These are phyloP conservation scores for Stephanocyclus meneghinianus DNA, from an alignment of 352 stramenopile species.

Conservation along the genomic window DNA sequence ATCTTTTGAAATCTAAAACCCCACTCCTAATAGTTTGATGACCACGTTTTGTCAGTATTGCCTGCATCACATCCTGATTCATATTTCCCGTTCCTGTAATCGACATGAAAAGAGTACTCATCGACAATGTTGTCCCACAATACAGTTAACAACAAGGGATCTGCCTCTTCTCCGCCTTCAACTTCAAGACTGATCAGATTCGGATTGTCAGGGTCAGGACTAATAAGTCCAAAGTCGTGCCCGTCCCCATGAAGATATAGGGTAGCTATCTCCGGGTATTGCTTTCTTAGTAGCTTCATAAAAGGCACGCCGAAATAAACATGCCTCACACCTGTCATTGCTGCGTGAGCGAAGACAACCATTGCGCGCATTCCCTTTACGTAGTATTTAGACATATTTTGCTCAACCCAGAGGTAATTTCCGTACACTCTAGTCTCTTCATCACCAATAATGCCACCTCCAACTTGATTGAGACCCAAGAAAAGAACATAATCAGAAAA, in stretches of 20 bases:
- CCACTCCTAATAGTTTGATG: conserved; percentile 23
- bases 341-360: conserved; percentile 33
- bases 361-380: conserved; percentile 13
- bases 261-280: conserved; percentile 16
- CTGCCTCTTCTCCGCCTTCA: conserved; percentile 24
- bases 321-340: conserved; percentile 7
- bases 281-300: conserved; percentile 15
- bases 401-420: conserved; percentile 34
- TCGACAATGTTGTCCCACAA: conserved; percentile 11
- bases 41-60: conserved; percentile 39
- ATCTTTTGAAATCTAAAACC: not conserved
- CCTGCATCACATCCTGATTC: conserved; percentile 12
- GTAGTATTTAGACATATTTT: conserved; percentile 34
- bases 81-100: conserved; percentile 22
- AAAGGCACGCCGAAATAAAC: conserved; percentile 30
- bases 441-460: conserved; percentile 22
- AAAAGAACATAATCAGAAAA: conserved; percentile 22
- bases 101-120: conserved; percentile 20
- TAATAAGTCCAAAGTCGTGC: conserved; percentile 13
- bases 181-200: conserved; percentile 31
- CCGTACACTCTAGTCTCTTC: conserved; percentile 23
- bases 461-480: conserved; percentile 36
- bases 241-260: conserved; percentile 43
- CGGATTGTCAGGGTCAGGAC: conserved; percentile 14
- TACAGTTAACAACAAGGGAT: conserved; percentile 30